Conservation (phyloP, 2,329 filamentous ascomycete genomes). For the Colletotrichum horii region DNA sequence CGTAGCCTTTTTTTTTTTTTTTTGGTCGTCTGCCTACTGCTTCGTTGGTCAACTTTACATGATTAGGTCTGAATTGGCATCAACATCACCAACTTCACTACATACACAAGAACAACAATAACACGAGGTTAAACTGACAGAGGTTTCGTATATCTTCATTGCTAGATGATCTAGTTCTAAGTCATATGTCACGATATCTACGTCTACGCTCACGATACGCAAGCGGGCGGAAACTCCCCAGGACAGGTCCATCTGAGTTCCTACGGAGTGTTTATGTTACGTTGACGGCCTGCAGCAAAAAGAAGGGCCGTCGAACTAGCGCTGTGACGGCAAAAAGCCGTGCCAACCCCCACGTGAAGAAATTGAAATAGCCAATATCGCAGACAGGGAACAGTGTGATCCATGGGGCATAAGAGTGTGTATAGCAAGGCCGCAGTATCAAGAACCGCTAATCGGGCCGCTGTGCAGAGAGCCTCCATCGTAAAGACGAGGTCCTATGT, state of each 20-base stretch:
- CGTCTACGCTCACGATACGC: slow-evolving; percentile 5
- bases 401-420: slow-evolving; percentile 12
- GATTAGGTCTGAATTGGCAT: too few relatives aligned
- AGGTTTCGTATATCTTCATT: slow-evolving; percentile 7
- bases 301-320: neutral
- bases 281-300: neutral
- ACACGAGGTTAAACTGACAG: neutral
- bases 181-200: slow-evolving; percentile 7
- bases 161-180: slow-evolving; percentile 17
- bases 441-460: slow-evolving; percentile 4
- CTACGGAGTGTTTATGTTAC: slow-evolving; percentile 7
- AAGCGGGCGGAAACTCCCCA: neutral
- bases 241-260: neutral
- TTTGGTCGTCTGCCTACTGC: too few relatives aligned
- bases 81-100: too few relatives aligned
- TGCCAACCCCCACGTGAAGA: neutral
- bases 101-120: too few relatives aligned
- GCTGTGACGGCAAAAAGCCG: neutral
- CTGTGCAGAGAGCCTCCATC: slow-evolving; percentile 13
- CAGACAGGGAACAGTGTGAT: neutral
- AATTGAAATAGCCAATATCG: neutral
- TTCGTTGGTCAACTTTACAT: too few relatives aligned
- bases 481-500: slow-evolving; percentile 3
- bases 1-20: too few relatives aligned
- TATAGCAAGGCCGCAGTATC: slow-evolving; percentile 19